Conservation (phyloP, 352 stramenopile genomes). For the Phytophthora citricola region DNA sequence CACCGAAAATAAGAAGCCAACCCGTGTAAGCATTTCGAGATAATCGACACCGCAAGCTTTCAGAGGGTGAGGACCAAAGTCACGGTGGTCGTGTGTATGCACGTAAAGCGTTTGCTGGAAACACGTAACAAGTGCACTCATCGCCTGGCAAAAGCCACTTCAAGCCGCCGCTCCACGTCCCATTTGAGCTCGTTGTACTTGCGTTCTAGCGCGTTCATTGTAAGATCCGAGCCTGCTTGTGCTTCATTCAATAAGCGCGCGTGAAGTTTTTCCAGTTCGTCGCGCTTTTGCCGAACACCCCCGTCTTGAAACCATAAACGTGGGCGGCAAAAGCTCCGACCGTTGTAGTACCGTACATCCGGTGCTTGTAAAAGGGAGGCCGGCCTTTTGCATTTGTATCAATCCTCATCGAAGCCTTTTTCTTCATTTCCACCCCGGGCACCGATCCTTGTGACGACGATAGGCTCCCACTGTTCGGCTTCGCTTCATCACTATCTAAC, state of each 20-base stretch:
- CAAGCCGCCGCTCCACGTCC: slow-evolving; percentile 83
- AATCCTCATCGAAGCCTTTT: slow-evolving; percentile 18
- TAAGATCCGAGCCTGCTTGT: slow-evolving; percentile 71
- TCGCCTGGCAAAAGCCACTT: slow-evolving; percentile 82
- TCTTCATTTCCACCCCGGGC: slow-evolving; percentile 10
- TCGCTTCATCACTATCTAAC: slow-evolving; percentile 22
- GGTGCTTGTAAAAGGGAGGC: slow-evolving; percentile 57
- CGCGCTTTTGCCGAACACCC: slow-evolving; percentile 82
- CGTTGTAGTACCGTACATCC: slow-evolving; percentile 83
- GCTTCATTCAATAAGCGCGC: slow-evolving; percentile 58
- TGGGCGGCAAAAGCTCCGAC: slow-evolving; percentile 87
- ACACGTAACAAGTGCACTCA: slow-evolving; percentile 85
- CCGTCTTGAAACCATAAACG: slow-evolving; percentile 84
- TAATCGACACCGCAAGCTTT: slow-evolving; percentile 63
- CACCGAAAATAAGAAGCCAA: slow-evolving; percentile 86
- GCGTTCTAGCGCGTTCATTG: slow-evolving; percentile 72
- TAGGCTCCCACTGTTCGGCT: slow-evolving; percentile 8
- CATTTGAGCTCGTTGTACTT: slow-evolving; percentile 86
- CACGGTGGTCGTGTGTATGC: slow-evolving; percentile 63
- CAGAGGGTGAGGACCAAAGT: slow-evolving; percentile 43
- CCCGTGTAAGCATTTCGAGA: slow-evolving; percentile 66
- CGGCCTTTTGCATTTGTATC: slow-evolving; percentile 22
- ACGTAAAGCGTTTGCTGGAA: slow-evolving; percentile 89
- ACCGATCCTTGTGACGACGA: slow-evolving; percentile 4
- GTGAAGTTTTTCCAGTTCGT: slow-evolving; percentile 63